phyloP scores from a whole-genome alignment of 2,329 filamentous ascomycete genomes.

The Fusarium sp. region DNA sequence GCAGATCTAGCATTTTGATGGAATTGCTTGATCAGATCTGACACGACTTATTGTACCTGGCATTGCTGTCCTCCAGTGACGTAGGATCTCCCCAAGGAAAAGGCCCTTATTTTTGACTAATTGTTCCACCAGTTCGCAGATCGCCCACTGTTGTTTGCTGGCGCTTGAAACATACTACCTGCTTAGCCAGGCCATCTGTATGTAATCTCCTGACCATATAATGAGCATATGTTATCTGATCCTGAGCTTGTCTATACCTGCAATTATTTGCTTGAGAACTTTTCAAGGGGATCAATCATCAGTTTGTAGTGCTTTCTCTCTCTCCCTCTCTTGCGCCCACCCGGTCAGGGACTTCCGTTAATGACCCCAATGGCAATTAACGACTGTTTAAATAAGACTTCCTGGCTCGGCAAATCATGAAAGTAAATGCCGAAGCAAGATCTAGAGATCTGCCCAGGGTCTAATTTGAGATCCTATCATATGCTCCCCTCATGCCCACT shows the following conservation, averaged over 20 bases:
- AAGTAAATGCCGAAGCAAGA: neutral
- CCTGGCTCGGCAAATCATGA: neutral
- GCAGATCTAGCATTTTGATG: slow-evolving; percentile 23
- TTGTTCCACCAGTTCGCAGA: neutral
- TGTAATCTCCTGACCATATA: neutral
- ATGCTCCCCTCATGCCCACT: neutral
- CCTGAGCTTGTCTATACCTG: neutral
- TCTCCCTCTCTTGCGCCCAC: neutral
- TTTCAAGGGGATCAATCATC: neutral
- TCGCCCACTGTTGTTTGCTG: neutral
- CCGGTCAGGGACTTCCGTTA: neutral
- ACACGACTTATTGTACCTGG: slow-evolving; percentile 9
- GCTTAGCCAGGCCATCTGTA: neutral
- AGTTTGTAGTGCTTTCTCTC: neutral
- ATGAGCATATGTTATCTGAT: neutral
- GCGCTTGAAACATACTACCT: neutral
- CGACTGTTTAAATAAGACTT: neutral
- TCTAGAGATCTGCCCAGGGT: neutral
- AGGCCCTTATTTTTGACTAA: neutral
- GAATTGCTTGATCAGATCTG: slow-evolving; percentile 14
- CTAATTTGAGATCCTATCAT: neutral
- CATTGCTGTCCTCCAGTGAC: neutral
- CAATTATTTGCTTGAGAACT: neutral
- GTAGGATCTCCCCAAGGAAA: neutral
- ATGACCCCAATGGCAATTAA: neutral